Percentiles rank a stretch among this genome's conserved stretches.
Conservation (phyloP, 306 rosid genomes). For the Vigna reflexopilosa region DNA sequence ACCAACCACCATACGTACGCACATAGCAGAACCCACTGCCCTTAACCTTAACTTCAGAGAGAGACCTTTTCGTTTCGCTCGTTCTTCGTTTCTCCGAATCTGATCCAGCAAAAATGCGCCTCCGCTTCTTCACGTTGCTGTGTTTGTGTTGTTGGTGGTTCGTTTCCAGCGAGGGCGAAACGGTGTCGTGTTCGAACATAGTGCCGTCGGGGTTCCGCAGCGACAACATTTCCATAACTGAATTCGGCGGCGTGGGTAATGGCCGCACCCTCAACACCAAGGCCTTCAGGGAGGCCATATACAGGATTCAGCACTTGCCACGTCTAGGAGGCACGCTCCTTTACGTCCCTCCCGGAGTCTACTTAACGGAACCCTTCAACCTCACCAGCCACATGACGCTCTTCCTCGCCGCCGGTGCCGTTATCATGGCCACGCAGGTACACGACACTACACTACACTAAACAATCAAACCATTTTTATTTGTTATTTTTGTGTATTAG, state of each 20-base stretch:
- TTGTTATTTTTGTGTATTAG: too few species aligned
- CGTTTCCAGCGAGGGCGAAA: slow-evolving; percentile 41
- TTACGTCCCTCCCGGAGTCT: slow-evolving; percentile 81
- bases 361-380: slow-evolving; percentile 75
- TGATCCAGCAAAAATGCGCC: background rate
- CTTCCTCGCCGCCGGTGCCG: slow-evolving; percentile 77
- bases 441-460: too few species aligned
- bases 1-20: background rate
- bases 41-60: background rate
- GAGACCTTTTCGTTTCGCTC: background rate
- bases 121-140: background rate
- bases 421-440: slow-evolving; percentile 82
- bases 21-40: background rate
- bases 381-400: slow-evolving; percentile 91
- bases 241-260: slow-evolving; percentile 81
- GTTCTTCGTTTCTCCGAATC: slow-evolving; percentile 5
- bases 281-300: slow-evolving; percentile 73
- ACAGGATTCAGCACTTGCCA: slow-evolving; percentile 61
- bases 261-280: slow-evolving; percentile 75
- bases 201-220: slow-evolving; percentile 61
- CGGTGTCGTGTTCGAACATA: slow-evolving; percentile 70
- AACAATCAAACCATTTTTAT: too few species aligned
- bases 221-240: slow-evolving; percentile 68
- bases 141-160: background rate
- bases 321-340: slow-evolving; percentile 79